These are phyloP conservation scores for Spizellomyces sp. DNA, from an alignment of 192 early-diverging fungal species.

Conservation along the genomic window DNA sequence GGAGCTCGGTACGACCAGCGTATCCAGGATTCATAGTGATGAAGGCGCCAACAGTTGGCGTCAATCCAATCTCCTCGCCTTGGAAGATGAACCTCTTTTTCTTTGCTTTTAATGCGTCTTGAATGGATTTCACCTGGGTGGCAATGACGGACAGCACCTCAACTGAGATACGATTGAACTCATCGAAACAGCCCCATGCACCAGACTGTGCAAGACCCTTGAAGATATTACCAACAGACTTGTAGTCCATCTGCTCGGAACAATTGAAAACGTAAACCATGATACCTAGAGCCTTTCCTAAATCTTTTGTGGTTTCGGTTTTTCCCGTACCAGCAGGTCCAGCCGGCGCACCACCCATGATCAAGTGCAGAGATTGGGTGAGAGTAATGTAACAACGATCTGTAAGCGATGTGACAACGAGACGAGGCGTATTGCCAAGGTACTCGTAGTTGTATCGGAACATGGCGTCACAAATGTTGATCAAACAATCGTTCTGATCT, in stretches of 20 bases:
- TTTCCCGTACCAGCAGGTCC: constrained; percentile 62
- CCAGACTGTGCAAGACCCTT: constrained; percentile 68
- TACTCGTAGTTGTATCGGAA: constrained; percentile 70
- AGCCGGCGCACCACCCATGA: constrained; percentile 69
- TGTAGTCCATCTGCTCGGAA: constrained; percentile 72
- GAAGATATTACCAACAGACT: constrained; percentile 69
- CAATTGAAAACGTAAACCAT: constrained; percentile 76
- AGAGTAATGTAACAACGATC: constrained; percentile 71
- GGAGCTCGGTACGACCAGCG: constrained; percentile 67
- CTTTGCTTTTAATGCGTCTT: constrained; percentile 64
- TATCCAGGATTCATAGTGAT: constrained; percentile 72
- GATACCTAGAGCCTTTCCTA: constrained; percentile 66
- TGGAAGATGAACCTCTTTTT: constrained; percentile 71
- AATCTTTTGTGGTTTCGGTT: constrained; percentile 67
- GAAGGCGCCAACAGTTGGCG: constrained; percentile 59
- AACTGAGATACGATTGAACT: constrained; percentile 67
- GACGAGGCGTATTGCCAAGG: constrained; percentile 65
- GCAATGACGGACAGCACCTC: constrained; percentile 69
- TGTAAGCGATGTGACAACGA: constrained; percentile 65
- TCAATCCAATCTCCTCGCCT: constrained; percentile 64
- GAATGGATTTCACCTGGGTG: constrained; percentile 68
- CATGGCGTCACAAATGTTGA: constrained; percentile 68
- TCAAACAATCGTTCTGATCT: constrained; percentile 60
- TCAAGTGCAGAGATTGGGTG: constrained; percentile 66
- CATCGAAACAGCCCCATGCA: constrained; percentile 70